Percentiles rank a stretch among this genome's conserved stretches.
Evolutionary conservation across 495 filamentous ascomycete genomes (phyloP).

Genomic region (Tricharina praecox): DNA sequence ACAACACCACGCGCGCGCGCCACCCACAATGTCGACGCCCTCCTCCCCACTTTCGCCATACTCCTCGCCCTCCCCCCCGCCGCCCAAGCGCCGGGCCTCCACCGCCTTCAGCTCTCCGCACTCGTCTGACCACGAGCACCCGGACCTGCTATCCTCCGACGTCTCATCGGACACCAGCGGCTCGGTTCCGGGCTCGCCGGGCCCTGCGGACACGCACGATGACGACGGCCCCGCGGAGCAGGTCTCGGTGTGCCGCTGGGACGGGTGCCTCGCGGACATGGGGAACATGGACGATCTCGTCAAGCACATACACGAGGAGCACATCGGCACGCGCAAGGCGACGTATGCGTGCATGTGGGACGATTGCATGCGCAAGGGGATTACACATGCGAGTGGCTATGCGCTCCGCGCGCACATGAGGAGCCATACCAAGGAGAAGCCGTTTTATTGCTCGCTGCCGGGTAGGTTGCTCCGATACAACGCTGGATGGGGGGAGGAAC

Average conservation of each 20-base stretch:
- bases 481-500: background rate
- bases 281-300: slow-evolving; percentile 90
- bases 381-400: slow-evolving; percentile 86
- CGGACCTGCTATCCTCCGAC: slow-evolving; percentile 35
- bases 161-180: slow-evolving; percentile 81
- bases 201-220: slow-evolving; percentile 55
- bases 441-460: slow-evolving; percentile 86
- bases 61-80: slow-evolving; percentile 12
- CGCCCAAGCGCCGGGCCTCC: slow-evolving; percentile 20
- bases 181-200: slow-evolving; percentile 57
- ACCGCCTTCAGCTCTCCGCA: slow-evolving; percentile 16
- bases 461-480: slow-evolving; percentile 38
- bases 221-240: slow-evolving; percentile 59
- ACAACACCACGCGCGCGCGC: no score
- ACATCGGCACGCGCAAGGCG: slow-evolving; percentile 59
- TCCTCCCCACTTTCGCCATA: slow-evolving; percentile 15
- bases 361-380: slow-evolving; percentile 70
- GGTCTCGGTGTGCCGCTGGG: slow-evolving; percentile 77
- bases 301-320: slow-evolving; percentile 79
- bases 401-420: slow-evolving; percentile 92
- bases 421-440: slow-evolving; percentile 94
- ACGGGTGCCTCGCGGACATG: slow-evolving; percentile 67
- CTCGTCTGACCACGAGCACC: slow-evolving; percentile 22
- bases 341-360: slow-evolving; percentile 92
- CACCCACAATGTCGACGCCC: slow-evolving; percentile 17